Base-by-base conservation (phyloP, 352 stramenopile genomes). In the Halophytophthora batemanensis region DNA sequence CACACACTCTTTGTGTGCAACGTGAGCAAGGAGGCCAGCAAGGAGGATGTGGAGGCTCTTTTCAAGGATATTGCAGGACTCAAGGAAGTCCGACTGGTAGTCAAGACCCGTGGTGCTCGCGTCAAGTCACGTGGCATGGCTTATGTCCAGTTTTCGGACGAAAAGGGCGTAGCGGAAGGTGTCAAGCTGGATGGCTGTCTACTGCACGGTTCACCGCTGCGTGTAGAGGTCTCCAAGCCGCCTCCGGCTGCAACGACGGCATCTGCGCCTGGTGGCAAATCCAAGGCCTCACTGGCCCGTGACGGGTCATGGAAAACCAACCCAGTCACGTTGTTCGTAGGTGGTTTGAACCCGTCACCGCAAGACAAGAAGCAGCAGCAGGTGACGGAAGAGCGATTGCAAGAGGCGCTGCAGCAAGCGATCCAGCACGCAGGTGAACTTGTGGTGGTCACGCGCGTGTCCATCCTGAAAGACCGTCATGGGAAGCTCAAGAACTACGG, bases 121-220 rank as follows among this genome's bases (percentile, higher is more conserved):
- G 50, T 76, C 10, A 86, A 86, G 53, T 87, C 80, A 13, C 70
- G 80, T 40, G 80, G 80, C 12, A 88, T 90, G 74, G 80, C 80
- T 28, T 90, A 90, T 47, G 74, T 88, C 4, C 71, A 88, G 46
- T 87, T 87, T 45, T 38, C 52, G 1, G 61, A 85, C 36, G 74
- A 79, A 7, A 33, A 42, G 7, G 77, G 74, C 6, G 71, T 84
- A 1, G 39, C 56, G 15, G 47, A 51, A 8, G 77, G 64, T 14
- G 56, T 87, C 1, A 51, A 44, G 19, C 45, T 53, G 12, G 38
- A 85, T 35, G 73, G 73, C 1, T 37, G 22, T 1, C 13, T 74
- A 3, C 41, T 87, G 0, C 58, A 79, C 7, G 65, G 69, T 0
- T 68, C 81, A 17, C 40, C 61, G 12, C 46, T 90, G 19, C 74